Conservation (phyloP, 2,329 filamentous ascomycete genomes). For the Hypoxylon sp. region DNA sequence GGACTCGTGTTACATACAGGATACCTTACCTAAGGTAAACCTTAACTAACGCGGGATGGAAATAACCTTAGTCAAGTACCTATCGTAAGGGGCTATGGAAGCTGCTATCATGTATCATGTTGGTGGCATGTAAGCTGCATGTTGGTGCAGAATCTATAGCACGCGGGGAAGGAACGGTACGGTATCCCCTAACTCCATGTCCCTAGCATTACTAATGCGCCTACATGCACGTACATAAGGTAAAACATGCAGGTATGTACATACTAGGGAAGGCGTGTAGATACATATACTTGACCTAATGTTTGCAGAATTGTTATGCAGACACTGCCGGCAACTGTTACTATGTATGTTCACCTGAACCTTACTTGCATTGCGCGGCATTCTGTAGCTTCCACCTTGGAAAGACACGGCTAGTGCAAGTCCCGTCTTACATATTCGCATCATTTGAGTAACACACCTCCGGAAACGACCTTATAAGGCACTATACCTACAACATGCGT, state of each 20-base stretch:
- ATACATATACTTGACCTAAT: not conserved
- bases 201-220: not conserved
- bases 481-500: constrained; percentile 34
- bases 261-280: not conserved
- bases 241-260: not conserved
- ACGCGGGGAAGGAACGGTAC: constrained; percentile 11
- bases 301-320: not conserved
- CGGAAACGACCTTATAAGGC: constrained; percentile 11
- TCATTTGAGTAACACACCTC: constrained; percentile 25
- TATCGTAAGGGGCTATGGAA: too few relatives aligned
- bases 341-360: constrained; percentile 11
- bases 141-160: constrained; percentile 23
- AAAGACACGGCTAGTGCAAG: not conserved
- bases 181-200: not conserved
- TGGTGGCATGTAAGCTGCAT: constrained; percentile 3
- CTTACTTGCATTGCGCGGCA: not conserved
- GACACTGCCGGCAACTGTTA: constrained; percentile 11
- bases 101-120: too few relatives aligned
- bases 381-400: constrained; percentile 2
- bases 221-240: not conserved
- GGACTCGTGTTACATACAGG: constrained; percentile 13
- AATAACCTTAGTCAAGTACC: too few relatives aligned
- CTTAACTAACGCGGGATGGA: too few relatives aligned
- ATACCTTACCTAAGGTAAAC: not conserved
- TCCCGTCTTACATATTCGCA: constrained; percentile 11